These are phyloP conservation scores for Trichoderma harzianum DNA, from an alignment of 2,329 filamentous ascomycete species.

Conservation along the genomic window DNA sequence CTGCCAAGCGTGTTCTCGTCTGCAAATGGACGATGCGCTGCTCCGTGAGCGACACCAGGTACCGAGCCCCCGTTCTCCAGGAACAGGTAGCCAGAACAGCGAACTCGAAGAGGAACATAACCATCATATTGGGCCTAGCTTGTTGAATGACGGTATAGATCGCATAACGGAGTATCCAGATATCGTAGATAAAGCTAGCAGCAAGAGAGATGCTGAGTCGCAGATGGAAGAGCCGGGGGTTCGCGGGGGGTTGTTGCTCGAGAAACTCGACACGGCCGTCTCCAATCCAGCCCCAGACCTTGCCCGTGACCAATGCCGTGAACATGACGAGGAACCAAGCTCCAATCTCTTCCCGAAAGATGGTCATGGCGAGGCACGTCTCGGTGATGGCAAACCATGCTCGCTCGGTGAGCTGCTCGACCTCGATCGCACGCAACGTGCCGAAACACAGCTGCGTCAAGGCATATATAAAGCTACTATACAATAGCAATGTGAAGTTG, in stretches of 20 bases:
- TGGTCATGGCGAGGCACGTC: constrained; percentile 96
- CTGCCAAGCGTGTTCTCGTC: constrained; percentile 64
- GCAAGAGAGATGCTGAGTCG: constrained; percentile 75
- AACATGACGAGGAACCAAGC: constrained; percentile 97
- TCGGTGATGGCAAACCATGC: constrained; percentile 98
- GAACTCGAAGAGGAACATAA: constrained; percentile 99
- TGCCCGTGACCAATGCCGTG: constrained; percentile 83
- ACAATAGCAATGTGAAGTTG: constrained; percentile 81
- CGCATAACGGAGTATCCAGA: constrained; percentile 76
- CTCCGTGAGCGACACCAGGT: constrained; percentile 75
- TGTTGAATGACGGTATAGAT: constrained; percentile 79
- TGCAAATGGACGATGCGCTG: constrained; percentile 71
- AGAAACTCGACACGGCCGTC: constrained; percentile 91
- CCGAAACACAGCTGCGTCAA: constrained; percentile 90
- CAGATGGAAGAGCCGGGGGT: constrained; percentile 82
- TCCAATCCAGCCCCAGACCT: constrained; percentile 98
- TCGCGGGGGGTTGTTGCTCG: constrained; percentile 90
- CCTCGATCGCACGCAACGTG: constrained; percentile 84
- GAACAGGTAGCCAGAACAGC: constrained; percentile 81
- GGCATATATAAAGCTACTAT: constrained; percentile 76
- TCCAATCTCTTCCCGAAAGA: constrained; percentile 92
- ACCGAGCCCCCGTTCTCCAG: constrained; percentile 73
- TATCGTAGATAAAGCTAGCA: constrained; percentile 75
- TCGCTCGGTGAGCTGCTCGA: constrained; percentile 95
- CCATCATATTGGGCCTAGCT: constrained; percentile 97